Percentiles rank a stretch among this genome's conserved stretches.
Evolutionary conservation across 73 alveolate species (phyloP).

Genomic region (Paramecium caudatum): DNA sequence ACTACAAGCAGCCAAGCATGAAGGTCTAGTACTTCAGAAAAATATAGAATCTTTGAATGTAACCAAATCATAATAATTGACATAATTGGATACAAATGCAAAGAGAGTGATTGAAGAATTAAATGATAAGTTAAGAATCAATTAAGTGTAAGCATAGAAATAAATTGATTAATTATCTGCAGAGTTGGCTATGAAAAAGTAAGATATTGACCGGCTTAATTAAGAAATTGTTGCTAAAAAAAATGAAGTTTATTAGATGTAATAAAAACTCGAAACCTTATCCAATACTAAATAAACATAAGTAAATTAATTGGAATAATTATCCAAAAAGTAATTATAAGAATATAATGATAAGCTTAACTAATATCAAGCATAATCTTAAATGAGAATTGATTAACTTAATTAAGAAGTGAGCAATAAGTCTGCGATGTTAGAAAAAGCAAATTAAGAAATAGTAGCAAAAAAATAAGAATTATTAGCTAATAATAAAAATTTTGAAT

Average conservation of each 20-base stretch:
- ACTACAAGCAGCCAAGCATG: slow-evolving; percentile 11
- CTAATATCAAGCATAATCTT: not conserved
- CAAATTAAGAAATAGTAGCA: not conserved
- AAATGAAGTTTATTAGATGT: not conserved
- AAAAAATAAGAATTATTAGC: not conserved
- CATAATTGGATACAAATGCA: slow-evolving; percentile 8
- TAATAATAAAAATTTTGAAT: slow-evolving; percentile 1
- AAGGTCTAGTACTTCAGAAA: not conserved
- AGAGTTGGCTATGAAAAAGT: not conserved
- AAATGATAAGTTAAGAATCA: slow-evolving; percentile 3
- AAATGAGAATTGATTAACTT: slow-evolving; percentile 31
- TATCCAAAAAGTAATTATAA: not conserved
- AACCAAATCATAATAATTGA: not conserved
- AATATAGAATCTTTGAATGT: slow-evolving; percentile 27
- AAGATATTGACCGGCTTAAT: slow-evolving; percentile 27
- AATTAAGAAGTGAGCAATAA: slow-evolving; percentile 10
- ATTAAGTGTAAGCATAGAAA: not conserved
- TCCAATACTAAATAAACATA: not conserved
- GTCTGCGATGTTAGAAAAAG: slow-evolving; percentile 25
- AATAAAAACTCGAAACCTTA: not conserved
- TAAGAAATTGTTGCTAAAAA: not conserved
- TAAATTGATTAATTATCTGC: not conserved
- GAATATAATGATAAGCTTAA: slow-evolving; percentile 26
- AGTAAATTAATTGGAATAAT: not conserved
- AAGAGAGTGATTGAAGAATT: slow-evolving; percentile 32